A percentile compares a stretch with the other conserved stretches of the same genome.
These are phyloP conservation scores for Dictyostelium discoideum DNA, from an alignment of 78 protist genomes.

Conservation along the genomic window DNA sequence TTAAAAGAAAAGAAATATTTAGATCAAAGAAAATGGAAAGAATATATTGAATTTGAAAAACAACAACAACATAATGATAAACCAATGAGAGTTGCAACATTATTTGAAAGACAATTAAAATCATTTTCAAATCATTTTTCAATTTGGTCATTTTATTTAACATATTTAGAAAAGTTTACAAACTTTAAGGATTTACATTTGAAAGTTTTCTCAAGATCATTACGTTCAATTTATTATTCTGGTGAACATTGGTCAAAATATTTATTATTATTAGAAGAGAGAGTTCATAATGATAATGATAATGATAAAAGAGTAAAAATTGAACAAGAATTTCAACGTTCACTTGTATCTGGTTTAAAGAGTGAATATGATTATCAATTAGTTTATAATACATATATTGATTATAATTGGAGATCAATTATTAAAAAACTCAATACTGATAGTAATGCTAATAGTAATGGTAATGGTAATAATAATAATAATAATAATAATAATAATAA, in stretches of 20 bases:
- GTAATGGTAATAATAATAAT: not conserved
- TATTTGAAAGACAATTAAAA: constrained; percentile 41
- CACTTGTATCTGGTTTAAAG: constrained; percentile 32
- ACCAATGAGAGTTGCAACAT: not conserved
- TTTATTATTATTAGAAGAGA: not conserved
- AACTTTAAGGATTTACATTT: not conserved
- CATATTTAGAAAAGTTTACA: not conserved
- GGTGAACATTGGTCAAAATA: constrained; percentile 65
- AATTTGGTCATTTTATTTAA: constrained; percentile 29
- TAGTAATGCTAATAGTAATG: too few relatives aligned
- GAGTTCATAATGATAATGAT: not conserved
- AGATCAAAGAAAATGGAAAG: constrained; percentile 28
- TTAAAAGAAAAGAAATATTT: not conserved
- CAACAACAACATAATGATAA: not conserved
- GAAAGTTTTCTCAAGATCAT: not conserved
- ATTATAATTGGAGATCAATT: constrained; percentile 37
- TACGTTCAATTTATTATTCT: constrained; percentile 43
- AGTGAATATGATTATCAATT: not conserved
- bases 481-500: not conserved
- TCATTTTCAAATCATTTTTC: not conserved
- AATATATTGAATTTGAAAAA: constrained; percentile 36
- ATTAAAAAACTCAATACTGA: not conserved
- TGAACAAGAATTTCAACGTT: constrained; percentile 20
- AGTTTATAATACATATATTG: constrained; percentile 17
- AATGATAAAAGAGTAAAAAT: not conserved